These are phyloP conservation scores for Globisporangium polare DNA, from an alignment of 352 stramenopile genomes.

Conservation along the genomic window DNA sequence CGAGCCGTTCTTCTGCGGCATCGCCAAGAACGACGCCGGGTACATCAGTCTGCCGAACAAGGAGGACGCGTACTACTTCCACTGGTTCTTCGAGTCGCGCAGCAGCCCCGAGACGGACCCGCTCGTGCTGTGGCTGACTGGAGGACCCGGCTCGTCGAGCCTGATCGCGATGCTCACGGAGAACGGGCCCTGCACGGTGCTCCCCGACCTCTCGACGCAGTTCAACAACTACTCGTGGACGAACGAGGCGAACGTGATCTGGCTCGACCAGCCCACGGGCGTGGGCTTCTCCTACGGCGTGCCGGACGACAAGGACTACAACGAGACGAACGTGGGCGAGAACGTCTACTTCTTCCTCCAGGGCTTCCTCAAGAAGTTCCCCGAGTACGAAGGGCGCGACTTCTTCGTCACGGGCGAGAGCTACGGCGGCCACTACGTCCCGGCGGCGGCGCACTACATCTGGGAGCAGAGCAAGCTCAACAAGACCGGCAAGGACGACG, in stretches of 20 bases:
- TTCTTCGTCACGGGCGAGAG: constrained; percentile 39
- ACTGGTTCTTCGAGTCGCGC: background rate
- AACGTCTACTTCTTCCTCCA: constrained; percentile 48
- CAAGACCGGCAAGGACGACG: background rate
- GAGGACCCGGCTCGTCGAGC: constrained; percentile 18
- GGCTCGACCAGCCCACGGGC: constrained; percentile 47
- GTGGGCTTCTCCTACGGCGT: constrained; percentile 48
- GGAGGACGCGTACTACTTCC: background rate
- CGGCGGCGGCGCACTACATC: constrained; percentile 48
- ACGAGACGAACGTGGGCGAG: constrained; percentile 29
- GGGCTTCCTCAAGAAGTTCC: constrained; percentile 40
- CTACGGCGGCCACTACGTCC: constrained; percentile 42
- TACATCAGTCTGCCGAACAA: background rate
- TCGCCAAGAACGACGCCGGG: background rate
- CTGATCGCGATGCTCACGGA: constrained; percentile 42
- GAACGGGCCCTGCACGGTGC: constrained; percentile 49
- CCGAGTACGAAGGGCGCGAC: constrained; percentile 32
- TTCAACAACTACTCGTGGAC: constrained; percentile 52
- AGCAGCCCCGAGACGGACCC: background rate
- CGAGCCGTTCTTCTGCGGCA: constrained; percentile 15
- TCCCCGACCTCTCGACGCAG: constrained; percentile 28
- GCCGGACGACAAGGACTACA: constrained; percentile 20
- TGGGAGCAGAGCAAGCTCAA: constrained; percentile 31
- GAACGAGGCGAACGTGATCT: constrained; percentile 49
- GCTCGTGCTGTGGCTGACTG: background rate